Evolutionary conservation across 805 yeast genomes (phyloP), one percentile per base, ranked within the genome.

Genomic region (Priceomyces castillae): DNA sequence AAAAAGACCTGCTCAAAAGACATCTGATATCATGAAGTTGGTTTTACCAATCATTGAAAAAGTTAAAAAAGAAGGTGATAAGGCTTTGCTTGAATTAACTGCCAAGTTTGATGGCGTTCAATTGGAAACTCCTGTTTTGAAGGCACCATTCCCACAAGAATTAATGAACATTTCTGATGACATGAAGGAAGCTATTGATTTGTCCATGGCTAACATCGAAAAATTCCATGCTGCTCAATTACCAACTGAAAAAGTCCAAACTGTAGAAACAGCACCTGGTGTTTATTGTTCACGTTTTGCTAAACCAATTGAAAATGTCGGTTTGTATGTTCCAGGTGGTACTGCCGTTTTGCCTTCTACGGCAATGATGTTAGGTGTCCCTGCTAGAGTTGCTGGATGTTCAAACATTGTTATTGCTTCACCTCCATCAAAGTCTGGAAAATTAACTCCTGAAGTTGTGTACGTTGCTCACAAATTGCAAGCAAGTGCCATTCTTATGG

Each of bases 281-380:
- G 98, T 94, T 19, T 68, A 77, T 41, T 94, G 99, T 71, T 87
- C 96, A 15, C 81, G 99, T 57, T 94, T 94, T 65, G 86, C 98
- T 12, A 82, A 96, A 58, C 94, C 99, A 5, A 90, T 94, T 53
- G 96, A 89, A 58, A 82, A 80, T 46, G 99, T 94, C 42, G 99
- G 99, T 47, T 77, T 95, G 46, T 94, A 94, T 61, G 87, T 94
- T 47, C 99, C 99, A 42, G 99, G 99, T 56, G 99, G 99, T 54
- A 90, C 98, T 35, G 99, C 99, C 2, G 92, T 94, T 26, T 77
- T 94, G 51, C 99, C 99, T 34, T 92, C 98, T 15, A 94, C 99
- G 11, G 95, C 98, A 4, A 77, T 94, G 67, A 94, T 94, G 97
- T 77, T 94, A 55, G 98, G 99, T 58, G 97, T 94, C 41, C 99